Percentiles rank a stretch among this genome's conserved stretches.
These are phyloP conservation scores for Candida smagusa DNA, from an alignment of 1,139 yeast species.

Conservation along the genomic window DNA sequence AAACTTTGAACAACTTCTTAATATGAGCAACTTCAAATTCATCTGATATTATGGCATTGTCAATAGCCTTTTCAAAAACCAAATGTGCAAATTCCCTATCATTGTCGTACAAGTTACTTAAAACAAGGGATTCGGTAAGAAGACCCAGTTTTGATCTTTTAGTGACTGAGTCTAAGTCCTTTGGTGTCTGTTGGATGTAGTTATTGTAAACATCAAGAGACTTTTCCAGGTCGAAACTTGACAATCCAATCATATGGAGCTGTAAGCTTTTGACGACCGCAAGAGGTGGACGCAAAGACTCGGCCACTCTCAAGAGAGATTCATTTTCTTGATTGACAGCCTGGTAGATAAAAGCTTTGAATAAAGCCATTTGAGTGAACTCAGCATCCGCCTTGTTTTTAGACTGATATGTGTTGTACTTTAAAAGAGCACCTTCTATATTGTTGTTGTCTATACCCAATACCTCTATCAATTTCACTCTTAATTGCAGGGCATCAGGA, in stretches of 20 bases:
- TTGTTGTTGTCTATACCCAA: constrained; percentile 36
- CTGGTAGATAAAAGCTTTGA: constrained; percentile 28
- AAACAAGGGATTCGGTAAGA: constrained; percentile 51
- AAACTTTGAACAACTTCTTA: constrained; percentile 47
- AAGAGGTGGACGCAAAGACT: constrained; percentile 37
- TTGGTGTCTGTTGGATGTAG: constrained; percentile 39
- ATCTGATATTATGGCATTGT: constrained; percentile 38
- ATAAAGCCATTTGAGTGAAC: constrained; percentile 24
- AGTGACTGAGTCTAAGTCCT: constrained; percentile 29
- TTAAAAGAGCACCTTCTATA: constrained; percentile 25
- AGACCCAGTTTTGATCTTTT: constrained; percentile 44
- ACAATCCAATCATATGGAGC: constrained; percentile 43
- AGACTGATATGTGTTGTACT: constrained; percentile 36
- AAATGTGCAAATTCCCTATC: constrained; percentile 65
- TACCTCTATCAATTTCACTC: constrained; percentile 30
- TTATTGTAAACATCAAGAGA: constrained; percentile 53
- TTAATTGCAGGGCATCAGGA: constrained; percentile 21
- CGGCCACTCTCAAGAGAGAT: constrained; percentile 39
- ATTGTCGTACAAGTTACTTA: constrained; percentile 44
- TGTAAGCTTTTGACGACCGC: constrained; percentile 34
- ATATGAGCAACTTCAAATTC: constrained; percentile 42
- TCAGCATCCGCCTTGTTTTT: constrained; percentile 36
- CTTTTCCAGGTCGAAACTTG: constrained; percentile 42
- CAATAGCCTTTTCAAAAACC: constrained; percentile 54
- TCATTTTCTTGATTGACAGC: constrained; percentile 34